Conservation (phyloP, 2,329 filamentous ascomycete genomes). For the Penicillium sp. region DNA sequence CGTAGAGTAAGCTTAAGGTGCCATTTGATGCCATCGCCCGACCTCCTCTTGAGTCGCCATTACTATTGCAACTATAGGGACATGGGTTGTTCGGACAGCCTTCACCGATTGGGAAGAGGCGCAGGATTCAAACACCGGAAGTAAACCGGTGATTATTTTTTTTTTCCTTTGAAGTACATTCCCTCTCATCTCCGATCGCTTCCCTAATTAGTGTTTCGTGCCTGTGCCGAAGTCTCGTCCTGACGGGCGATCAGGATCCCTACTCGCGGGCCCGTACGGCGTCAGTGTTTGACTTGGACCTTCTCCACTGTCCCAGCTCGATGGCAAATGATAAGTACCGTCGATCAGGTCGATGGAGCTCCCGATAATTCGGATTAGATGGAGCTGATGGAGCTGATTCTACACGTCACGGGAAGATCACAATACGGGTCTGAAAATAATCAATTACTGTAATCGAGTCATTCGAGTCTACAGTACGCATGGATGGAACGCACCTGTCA, state of each 20-base stretch:
- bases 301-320: conserved; percentile 12
- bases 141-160: neutral
- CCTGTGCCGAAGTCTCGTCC: conserved; percentile 1
- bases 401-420: conserved; percentile 4
- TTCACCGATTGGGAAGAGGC: neutral
- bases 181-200: neutral
- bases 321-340: conserved; percentile 7
- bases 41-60: neutral
- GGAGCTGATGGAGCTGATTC: neutral
- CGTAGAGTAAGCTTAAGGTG: conserved; percentile 12
- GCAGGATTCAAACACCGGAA: neutral
- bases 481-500: conserved; percentile 16
- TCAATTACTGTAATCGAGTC: neutral
- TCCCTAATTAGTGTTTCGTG: neutral
- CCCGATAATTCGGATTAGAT: neutral
- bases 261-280: neutral
- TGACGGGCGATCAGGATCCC: conserved; percentile 8
- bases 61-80: neutral
- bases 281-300: neutral
- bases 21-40: neutral
- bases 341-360: conserved; percentile 10
- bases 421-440: neutral
- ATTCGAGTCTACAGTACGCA: conserved; percentile 12
- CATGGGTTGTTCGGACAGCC: neutral
- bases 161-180: neutral